Conservation (phyloP, 2,329 filamentous ascomycete genomes). For the Fusarium sp. region DNA sequence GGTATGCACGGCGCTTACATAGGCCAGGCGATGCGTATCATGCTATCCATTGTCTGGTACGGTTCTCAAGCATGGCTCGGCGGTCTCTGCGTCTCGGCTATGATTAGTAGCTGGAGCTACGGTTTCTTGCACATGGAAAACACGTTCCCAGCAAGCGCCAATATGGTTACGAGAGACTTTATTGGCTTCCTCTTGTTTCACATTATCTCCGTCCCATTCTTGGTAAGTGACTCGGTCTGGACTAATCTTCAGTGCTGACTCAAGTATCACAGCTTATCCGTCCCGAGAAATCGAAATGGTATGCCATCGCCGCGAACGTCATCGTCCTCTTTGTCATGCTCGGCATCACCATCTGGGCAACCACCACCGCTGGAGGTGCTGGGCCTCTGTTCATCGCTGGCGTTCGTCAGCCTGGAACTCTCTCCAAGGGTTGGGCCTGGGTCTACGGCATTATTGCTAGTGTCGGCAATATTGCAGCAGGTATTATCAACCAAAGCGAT, state of each 20-base stretch:
- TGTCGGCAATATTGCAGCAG: background rate
- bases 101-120: background rate
- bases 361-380: background rate
- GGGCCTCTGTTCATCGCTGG: background rate
- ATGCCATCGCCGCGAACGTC: background rate
- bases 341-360: background rate
- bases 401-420: background rate
- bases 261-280: background rate
- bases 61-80: background rate
- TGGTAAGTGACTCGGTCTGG: background rate
- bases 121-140: background rate
- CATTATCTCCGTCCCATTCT: background rate
- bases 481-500: background rate
- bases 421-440: background rate
- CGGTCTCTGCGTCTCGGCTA: background rate
- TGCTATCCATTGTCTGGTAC: background rate
- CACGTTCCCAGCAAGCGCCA: background rate
- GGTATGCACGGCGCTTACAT: background rate
- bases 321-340: background rate
- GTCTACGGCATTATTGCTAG: background rate
- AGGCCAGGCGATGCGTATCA: background rate
- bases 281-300: background rate
- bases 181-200: background rate
- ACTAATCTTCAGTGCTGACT: background rate
- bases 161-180: background rate